Conservation (phyloP, 768 basidiomycete genomes). For the Pleurotus ostreatus region DNA sequence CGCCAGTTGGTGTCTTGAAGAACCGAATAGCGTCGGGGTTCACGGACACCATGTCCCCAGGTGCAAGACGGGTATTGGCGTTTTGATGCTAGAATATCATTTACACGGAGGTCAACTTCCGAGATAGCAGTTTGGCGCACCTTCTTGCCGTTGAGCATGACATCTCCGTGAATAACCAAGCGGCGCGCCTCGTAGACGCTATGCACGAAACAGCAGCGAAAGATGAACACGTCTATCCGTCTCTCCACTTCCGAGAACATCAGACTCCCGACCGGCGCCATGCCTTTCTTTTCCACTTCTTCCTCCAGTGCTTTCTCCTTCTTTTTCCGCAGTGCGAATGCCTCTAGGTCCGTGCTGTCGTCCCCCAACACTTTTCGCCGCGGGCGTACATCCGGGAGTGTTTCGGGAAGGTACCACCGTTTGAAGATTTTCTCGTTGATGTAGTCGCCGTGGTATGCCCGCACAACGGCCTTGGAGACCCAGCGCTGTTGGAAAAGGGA, state of each 20-base stretch:
- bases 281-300: slow-evolving; percentile 54
- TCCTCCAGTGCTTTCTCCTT: slow-evolving; percentile 44
- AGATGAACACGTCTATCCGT: slow-evolving; percentile 88
- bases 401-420: slow-evolving; percentile 87
- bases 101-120: background rate
- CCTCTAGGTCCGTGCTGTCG: slow-evolving; percentile 44
- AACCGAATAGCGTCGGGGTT: slow-evolving; percentile 78
- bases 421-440: slow-evolving; percentile 93
- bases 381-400: slow-evolving; percentile 81
- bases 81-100: slow-evolving; percentile 59
- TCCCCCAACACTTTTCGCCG: slow-evolving; percentile 40
- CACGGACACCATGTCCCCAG: slow-evolving; percentile 92
- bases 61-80: slow-evolving; percentile 83
- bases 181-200: slow-evolving; percentile 89
- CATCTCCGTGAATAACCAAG: slow-evolving; percentile 82
- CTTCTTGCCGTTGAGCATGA: slow-evolving; percentile 85
- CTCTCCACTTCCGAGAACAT: slow-evolving; percentile 96
- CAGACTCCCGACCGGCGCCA: slow-evolving; percentile 91
- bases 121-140: slow-evolving; percentile 38
- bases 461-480: slow-evolving; percentile 78
- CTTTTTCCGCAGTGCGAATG: slow-evolving; percentile 55
- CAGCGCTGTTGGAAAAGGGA: slow-evolving; percentile 92
- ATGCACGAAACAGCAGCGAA: slow-evolving; percentile 81
- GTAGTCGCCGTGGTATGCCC: slow-evolving; percentile 94
- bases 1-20: slow-evolving; percentile 38